These are phyloP conservation scores for Ophiostoma ulmi DNA, from an alignment of 2,329 filamentous ascomycete genomes.

Conservation along the genomic window DNA sequence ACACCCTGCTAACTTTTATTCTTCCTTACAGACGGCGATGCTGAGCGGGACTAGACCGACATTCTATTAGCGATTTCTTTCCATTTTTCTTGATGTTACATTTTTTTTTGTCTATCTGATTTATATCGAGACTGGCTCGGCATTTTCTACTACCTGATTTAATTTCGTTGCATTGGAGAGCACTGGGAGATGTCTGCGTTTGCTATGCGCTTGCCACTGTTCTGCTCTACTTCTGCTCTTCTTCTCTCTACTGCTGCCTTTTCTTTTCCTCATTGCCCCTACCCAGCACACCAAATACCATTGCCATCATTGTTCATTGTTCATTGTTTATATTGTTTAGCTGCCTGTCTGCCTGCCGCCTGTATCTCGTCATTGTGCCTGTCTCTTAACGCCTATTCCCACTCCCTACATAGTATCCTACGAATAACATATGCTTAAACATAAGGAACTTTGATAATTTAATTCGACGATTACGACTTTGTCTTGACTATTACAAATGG, in stretches of 20 bases:
- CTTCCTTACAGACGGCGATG: slow-evolving; percentile 39
- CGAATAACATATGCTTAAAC: neutral
- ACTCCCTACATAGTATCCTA: neutral
- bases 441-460: neutral
- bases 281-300: slow-evolving; percentile 10
- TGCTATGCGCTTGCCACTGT: slow-evolving; percentile 9
- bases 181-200: slow-evolving; percentile 9
- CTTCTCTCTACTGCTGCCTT: neutral
- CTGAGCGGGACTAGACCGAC: slow-evolving; percentile 34
- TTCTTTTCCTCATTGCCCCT: neutral
- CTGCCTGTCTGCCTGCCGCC: neutral
- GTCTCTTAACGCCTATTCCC: neutral
- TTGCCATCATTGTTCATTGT: neutral
- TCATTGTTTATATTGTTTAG: neutral
- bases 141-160: slow-evolving; percentile 5
- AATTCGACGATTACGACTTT: neutral
- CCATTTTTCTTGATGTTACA: neutral
- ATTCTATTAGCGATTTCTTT: neutral
- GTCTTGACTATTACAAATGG: neutral
- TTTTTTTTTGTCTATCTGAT: neutral
- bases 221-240: neutral
- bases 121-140: slow-evolving; percentile 3
- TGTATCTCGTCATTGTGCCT: too few species aligned
- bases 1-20: slow-evolving; percentile 40
- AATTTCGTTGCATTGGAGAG: slow-evolving; percentile 6